Conservation (phyloP, 2,329 filamentous ascomycete genomes). For the Tolypocladium guangdongense region DNA sequence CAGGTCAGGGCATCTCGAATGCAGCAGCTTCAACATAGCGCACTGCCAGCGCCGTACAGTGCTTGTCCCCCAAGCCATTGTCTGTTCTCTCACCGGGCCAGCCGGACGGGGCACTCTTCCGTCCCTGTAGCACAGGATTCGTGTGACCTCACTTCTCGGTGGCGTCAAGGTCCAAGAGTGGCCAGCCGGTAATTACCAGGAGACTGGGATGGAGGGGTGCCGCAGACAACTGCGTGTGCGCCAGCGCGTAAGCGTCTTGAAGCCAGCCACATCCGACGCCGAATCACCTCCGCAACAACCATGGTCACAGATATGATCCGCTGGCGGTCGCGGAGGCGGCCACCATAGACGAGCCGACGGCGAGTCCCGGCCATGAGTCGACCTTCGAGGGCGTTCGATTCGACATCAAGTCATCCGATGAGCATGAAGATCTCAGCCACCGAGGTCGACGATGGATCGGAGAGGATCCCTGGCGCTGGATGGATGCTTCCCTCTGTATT, state of each 20-base stretch:
- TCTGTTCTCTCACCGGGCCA: background rate
- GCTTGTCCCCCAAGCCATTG: background rate
- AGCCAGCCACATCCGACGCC: background rate
- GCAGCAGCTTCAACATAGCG: background rate
- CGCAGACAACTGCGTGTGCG: background rate
- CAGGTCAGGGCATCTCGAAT: background rate
- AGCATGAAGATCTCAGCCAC: background rate
- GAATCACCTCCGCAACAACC: background rate
- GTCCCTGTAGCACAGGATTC: background rate
- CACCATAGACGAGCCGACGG: background rate
- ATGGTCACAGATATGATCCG: too few species aligned
- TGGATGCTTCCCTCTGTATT: background rate
- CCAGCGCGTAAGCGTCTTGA: background rate
- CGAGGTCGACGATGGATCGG: background rate
- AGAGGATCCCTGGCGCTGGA: background rate
- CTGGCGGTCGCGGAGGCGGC: too few species aligned
- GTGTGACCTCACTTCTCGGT: background rate
- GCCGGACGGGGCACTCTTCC: background rate
- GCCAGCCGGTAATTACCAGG: background rate
- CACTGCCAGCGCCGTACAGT: background rate
- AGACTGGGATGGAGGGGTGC: background rate
- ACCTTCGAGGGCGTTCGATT: background rate
- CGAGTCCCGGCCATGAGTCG: too few species aligned
- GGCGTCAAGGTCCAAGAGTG: constrained; percentile 1
- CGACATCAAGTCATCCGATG: background rate